Conservation (phyloP, 2,329 filamentous ascomycete species). For the Truncatella angustata region DNA sequence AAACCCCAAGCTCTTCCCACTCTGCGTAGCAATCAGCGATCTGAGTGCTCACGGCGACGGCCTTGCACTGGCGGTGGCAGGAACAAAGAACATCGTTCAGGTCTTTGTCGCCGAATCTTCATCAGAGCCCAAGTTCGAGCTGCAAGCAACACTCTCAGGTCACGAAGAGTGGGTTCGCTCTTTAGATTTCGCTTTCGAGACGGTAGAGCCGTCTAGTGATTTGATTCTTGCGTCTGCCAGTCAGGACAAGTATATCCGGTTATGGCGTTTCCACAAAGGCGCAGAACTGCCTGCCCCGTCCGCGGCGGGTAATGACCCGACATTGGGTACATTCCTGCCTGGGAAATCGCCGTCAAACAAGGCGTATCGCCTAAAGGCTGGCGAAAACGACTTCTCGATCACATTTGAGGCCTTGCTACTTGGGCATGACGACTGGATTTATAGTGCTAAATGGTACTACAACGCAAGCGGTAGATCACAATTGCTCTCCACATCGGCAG, state of each 20-base stretch:
- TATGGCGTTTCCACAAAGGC: conserved; percentile 83
- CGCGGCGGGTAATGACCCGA: conserved; percentile 53
- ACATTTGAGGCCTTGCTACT: conserved; percentile 93
- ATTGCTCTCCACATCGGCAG: conserved; percentile 86
- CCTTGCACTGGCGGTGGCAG: conserved; percentile 76
- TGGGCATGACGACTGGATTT: conserved; percentile 98
- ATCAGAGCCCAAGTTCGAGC: conserved; percentile 53
- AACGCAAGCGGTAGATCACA: conserved; percentile 55
- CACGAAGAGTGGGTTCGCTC: conserved; percentile 96
- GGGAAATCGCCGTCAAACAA: conserved; percentile 85
- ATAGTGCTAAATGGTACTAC: conserved; percentile 75
- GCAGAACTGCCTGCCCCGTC: conserved; percentile 59
- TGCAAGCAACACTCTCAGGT: conserved; percentile 76
- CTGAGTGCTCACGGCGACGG: conserved; percentile 52
- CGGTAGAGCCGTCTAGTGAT: conserved; percentile 54
- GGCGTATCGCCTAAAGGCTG: conserved; percentile 70
- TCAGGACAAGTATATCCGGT: conserved; percentile 93
- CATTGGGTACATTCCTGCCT: conserved; percentile 55
- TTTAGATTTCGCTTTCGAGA: conserved; percentile 72
- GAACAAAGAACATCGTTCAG: conserved; percentile 80
- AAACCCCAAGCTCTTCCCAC: conserved; percentile 76
- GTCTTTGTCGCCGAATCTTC: conserved; percentile 62
- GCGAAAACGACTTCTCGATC: conserved; percentile 66
- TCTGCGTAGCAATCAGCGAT: conserved; percentile 67
- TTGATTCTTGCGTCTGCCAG: conserved; percentile 87